phyloP scores from a whole-genome alignment of 495 filamentous ascomycete genomes.

The Penicillium parvum region DNA sequence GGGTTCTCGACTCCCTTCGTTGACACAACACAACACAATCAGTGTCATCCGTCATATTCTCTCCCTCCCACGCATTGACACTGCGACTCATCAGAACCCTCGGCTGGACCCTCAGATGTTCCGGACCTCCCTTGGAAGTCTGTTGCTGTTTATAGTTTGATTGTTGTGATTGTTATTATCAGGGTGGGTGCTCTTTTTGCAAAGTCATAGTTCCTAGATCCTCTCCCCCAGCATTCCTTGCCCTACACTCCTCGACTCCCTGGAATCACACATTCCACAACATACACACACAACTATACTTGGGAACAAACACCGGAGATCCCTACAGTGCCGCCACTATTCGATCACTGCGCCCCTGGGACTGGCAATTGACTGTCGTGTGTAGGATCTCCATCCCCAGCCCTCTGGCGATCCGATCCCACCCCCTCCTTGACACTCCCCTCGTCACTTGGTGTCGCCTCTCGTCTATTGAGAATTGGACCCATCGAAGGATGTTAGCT shows the following conservation, averaged over 20 bases:
- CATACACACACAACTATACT: no score
- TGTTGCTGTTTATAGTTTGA: conserved; percentile 30
- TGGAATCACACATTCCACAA: conserved; percentile 30
- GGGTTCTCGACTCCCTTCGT: conserved; percentile 9
- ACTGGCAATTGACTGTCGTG: conserved; percentile 26
- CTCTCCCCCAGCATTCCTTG: conserved; percentile 34
- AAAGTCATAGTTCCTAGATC: conserved; percentile 9
- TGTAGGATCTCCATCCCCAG: conserved; percentile 26
- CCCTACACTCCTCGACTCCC: conserved; percentile 17
- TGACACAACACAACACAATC: no score
- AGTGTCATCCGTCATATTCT: no score
- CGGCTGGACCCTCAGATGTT: conserved; percentile 15
- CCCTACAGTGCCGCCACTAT: conserved; percentile 9
- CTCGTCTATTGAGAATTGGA: conserved; percentile 7
- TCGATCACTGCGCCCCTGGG: conserved; percentile 9
- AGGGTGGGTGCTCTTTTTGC: no score
- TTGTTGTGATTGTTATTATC: conserved; percentile 17
- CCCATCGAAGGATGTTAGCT: conserved; percentile 32
- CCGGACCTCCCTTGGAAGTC: conserved; percentile 18
- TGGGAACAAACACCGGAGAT: conserved; percentile 7
- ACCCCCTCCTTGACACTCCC: conserved; percentile 14
- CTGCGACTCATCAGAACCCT: conserved; percentile 22
- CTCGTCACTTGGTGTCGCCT: conserved; percentile 7
- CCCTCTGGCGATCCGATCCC: conserved; percentile 20
- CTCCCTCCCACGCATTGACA: conserved; percentile 15